These are phyloP conservation scores for Chytriomyces sp. DNA, from an alignment of 192 early-diverging fungal genomes.

Conservation along the genomic window DNA sequence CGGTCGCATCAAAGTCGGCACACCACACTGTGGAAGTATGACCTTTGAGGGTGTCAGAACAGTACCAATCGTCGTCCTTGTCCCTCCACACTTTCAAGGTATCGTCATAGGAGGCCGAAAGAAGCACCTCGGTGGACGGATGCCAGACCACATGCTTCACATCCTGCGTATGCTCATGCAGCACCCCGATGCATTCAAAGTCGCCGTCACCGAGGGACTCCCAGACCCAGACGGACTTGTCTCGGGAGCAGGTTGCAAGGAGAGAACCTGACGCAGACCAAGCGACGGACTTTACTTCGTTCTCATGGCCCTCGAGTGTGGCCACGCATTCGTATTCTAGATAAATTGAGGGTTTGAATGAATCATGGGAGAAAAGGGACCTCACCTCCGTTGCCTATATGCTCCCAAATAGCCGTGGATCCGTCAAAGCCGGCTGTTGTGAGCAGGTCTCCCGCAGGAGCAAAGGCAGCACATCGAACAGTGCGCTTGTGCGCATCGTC, in stretches of 20 bases:
- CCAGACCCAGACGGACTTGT: conserved; percentile 99
- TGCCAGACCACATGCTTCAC: conserved; percentile 96
- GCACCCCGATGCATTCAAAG: conserved; percentile 92
- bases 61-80: conserved; percentile 97
- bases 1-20: conserved; percentile 75
- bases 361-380: not conserved
- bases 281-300: conserved; percentile 91
- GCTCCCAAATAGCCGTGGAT: conserved; percentile 90
- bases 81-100: conserved; percentile 93
- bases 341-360: not conserved
- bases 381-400: conserved; percentile 52
- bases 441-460: conserved; percentile 68
- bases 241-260: conserved; percentile 91
- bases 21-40: conserved; percentile 93
- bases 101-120: conserved; percentile 91
- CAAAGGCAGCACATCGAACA: conserved; percentile 84
- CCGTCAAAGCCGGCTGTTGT: conserved; percentile 94
- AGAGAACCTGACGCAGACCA: conserved; percentile 83
- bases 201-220: conserved; percentile 48
- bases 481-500: conserved; percentile 91
- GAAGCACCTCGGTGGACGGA: conserved; percentile 71
- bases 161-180: conserved; percentile 96
- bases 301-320: conserved; percentile 96
- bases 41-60: conserved; percentile 79
- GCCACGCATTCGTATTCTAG: conserved; percentile 85